Base-by-base conservation (phyloP, 2,329 filamentous ascomycete genomes). In the Colletotrichum sp. region DNA sequence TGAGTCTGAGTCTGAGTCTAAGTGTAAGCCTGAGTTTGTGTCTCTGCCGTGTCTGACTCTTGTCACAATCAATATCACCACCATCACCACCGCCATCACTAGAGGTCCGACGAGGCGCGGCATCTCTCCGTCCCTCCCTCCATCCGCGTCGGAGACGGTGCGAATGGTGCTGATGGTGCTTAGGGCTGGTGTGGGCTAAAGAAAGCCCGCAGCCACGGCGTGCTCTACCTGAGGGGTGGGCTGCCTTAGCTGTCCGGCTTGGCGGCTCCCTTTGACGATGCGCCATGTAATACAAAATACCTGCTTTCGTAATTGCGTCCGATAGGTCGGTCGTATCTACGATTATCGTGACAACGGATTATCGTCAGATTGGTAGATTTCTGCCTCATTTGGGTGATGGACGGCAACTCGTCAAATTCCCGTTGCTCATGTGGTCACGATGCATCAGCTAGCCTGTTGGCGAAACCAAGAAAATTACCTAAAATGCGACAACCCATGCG, bases 1-100 rank as follows among this genome's bases (percentile, higher is more conserved):
- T 67, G 69, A 64, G 62, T 57, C 68, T 67, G 69, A 64, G 62
- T 57, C 68, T 28, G 68, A 55, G 30, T 64, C 64, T 73, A 39
- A 68, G 24, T 30, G 57, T 39, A 44, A 26, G 65, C 52, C 49
- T 32, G 12, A 67, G 49, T 30, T 18, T 49, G 71, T 30, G 21
- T 18, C 28, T 34, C 12, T 52, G n/a, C 21, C 32, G 57, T 30
- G 34, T 44, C 55, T 63, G 67, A 62, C 67, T 52, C 57, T 62
- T 18, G 55, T 49, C 28, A 28, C 10, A 49, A 52, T 52, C 44
- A 21, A 52, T 52, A n/a, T 52, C 24, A 39, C 34, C 32, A 64
- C 32, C 32, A 24, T 49, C 63, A 49, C 55, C 32, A 3, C 32
- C 67, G 16, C 64, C 44, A 57, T 26, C 49, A 24, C 26, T n/a